Conservation (phyloP, 192 early-diverging fungal genomes). For the Rhizophagus sp. region DNA sequence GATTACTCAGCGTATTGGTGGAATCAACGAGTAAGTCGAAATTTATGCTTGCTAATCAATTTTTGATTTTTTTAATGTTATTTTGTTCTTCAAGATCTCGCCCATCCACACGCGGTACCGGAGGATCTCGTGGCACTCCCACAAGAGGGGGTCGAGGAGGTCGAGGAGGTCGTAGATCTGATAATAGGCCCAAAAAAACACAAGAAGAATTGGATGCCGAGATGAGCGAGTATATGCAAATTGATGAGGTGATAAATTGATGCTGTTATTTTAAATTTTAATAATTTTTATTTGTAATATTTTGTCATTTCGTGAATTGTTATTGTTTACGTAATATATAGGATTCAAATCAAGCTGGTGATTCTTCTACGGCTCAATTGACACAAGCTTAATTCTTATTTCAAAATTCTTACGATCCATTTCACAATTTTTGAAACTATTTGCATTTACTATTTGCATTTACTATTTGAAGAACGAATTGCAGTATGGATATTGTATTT, state of each 20-base stretch:
- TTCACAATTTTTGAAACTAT: too few species aligned
- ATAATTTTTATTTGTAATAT: too few species aligned
- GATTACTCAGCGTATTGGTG: slow-evolving; percentile 33
- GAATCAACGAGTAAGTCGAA: slow-evolving; percentile 35
- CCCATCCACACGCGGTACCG: slow-evolving; percentile 29
- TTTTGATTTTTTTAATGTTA: background rate
- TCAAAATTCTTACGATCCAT: too few species aligned
- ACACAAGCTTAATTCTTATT: too few species aligned
- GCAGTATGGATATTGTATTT: too few species aligned
- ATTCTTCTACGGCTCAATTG: too few species aligned
- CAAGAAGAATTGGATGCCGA: slow-evolving; percentile 50
- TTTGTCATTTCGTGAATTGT: too few species aligned
- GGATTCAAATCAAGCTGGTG: too few species aligned
- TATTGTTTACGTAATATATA: too few species aligned
- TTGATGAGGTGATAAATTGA: slow-evolving; percentile 34
- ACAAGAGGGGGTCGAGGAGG: slow-evolving; percentile 41
- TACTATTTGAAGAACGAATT: too few species aligned
- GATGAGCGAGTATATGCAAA: slow-evolving; percentile 54
- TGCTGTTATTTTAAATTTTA: too few species aligned
- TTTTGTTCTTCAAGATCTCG: slow-evolving; percentile 25
- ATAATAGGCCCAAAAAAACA: slow-evolving; percentile 44
- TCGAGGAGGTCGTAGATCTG: slow-evolving; percentile 31
- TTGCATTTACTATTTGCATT: too few species aligned
- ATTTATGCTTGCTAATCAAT: background rate
- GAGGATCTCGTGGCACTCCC: slow-evolving; percentile 38